Evolutionary conservation across 2,329 filamentous ascomycete genomes (phyloP).

Genomic region (Sporothrix schenckii): DNA sequence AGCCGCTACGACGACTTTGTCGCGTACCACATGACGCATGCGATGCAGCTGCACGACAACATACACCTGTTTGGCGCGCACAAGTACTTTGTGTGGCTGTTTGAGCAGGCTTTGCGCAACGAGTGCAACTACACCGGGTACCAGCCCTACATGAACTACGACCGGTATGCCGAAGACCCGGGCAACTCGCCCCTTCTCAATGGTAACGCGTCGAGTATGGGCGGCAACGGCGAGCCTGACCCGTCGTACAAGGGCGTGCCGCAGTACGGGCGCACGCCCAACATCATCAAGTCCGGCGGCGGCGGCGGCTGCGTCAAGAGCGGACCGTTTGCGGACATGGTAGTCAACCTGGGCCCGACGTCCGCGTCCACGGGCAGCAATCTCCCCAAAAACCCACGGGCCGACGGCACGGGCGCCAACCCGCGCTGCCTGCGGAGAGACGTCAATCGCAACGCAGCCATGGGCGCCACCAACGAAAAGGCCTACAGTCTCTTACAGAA

Average conservation of each 20-base stretch:
- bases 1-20: slow-evolving; percentile 44
- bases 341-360: slow-evolving; percentile 47
- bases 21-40: slow-evolving; percentile 42
- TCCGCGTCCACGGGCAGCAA: slow-evolving; percentile 39
- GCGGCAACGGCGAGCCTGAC: slow-evolving; percentile 49
- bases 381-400: slow-evolving; percentile 43
- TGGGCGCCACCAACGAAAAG: slow-evolving; percentile 41
- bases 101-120: slow-evolving; percentile 43
- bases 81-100: slow-evolving; percentile 42
- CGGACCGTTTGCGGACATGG: slow-evolving; percentile 53
- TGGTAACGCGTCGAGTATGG: slow-evolving; percentile 55
- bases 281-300: slow-evolving; percentile 50
- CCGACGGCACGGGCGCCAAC: slow-evolving; percentile 47
- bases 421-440: slow-evolving; percentile 50
- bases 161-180: slow-evolving; percentile 52
- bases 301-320: slow-evolving; percentile 59
- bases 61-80: slow-evolving; percentile 41
- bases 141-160: slow-evolving; percentile 56
- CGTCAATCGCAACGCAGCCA: slow-evolving; percentile 37
- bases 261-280: slow-evolving; percentile 44
- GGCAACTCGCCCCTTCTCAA: slow-evolving; percentile 57
- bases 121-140: slow-evolving; percentile 45
- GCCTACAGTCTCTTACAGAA: slow-evolving; percentile 34
- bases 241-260: slow-evolving; percentile 38
- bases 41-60: slow-evolving; percentile 39